Base-by-base conservation (phyloP, 345 rosid species). In the Sonneratia alba region DNA sequence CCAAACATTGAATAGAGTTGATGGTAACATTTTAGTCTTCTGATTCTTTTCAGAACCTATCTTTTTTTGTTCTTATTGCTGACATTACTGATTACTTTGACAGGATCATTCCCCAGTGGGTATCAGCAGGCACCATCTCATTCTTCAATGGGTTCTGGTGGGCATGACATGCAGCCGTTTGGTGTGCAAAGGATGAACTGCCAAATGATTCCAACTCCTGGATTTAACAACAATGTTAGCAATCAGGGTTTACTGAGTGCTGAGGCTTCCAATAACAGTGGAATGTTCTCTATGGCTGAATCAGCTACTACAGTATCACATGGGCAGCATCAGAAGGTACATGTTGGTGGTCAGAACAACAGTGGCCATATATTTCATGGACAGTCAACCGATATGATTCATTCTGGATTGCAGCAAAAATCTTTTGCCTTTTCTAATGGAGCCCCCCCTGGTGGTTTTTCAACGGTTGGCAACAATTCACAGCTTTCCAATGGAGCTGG, bases 181-280 rank as follows among this genome's bases (percentile, higher is more conserved):
- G 83, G 90, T 67, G 76, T 79, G 53, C 93, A 85, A 73, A 87
- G 93, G 80, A 84, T 81, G 83, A 56, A 82, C 67, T 80, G 88
- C 79, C 96, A 87, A 77, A 92, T 95, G 97, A 90, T 95, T 78
- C 99, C 99, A 68, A 89, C 97, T 61, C 99, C 99, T 71, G 97
- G 99, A 57, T 92, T 86, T 72, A 81, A 27, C 72, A 83, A 66
- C 76, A 77, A 13, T 77, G 85, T 67, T 65, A 82, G 79, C 73
- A 84, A 69, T 71, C 96, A 84, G 74, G 79, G 92, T 76, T 88
- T 85, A 71, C 53, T 86, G 84, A 84, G 68, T 82, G 75, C 82
- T 84, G 97, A 95, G 72, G 77, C 90, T 79, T 77, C 90, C 47
- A 88, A 70, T 81, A 89, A 77, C 74, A 75, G 74, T 77, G 82